Evolutionary conservation across 108 stramenopile genomes (phyloP).

Genomic region (Cyclotella baltica): DNA sequence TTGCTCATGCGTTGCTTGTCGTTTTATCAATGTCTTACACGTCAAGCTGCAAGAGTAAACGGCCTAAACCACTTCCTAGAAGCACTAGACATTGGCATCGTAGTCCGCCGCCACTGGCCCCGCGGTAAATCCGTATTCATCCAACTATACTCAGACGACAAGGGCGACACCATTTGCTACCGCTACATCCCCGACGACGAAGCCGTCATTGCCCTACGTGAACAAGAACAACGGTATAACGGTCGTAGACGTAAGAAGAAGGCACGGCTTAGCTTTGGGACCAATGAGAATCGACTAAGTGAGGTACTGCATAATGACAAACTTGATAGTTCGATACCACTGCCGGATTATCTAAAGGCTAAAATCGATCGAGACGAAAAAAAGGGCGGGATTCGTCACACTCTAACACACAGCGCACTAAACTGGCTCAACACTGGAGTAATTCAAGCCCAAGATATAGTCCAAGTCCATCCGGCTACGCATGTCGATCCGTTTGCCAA

Average conservation of each 20-base stretch:
- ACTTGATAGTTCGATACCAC: slow-evolving; percentile 44
- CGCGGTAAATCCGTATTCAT: slow-evolving; percentile 70
- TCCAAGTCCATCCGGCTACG: slow-evolving; percentile 85
- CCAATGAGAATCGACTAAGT: slow-evolving; percentile 39
- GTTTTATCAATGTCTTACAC: not conserved
- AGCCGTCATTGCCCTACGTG: slow-evolving; percentile 79
- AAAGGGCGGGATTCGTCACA: slow-evolving; percentile 46
- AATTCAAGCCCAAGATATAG: slow-evolving; percentile 68
- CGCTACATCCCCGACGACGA: slow-evolving; percentile 68
- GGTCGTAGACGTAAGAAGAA: slow-evolving; percentile 45
- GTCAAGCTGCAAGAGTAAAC: slow-evolving; percentile 70
- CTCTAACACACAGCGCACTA: slow-evolving; percentile 37
- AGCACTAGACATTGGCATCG: slow-evolving; percentile 83
- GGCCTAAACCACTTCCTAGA: slow-evolving; percentile 79
- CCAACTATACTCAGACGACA: slow-evolving; percentile 73
- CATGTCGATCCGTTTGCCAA: slow-evolving; percentile 76
- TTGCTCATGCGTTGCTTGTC: no score
- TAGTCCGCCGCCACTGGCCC: slow-evolving; percentile 83
- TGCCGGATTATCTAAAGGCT: slow-evolving; percentile 73
- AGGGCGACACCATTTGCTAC: slow-evolving; percentile 84
- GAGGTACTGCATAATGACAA: slow-evolving; percentile 33
- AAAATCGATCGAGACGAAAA: slow-evolving; percentile 73
- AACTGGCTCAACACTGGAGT: slow-evolving; percentile 61
- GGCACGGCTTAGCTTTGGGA: slow-evolving; percentile 50
- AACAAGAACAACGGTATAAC: slow-evolving; percentile 82